These are phyloP conservation scores for Zygosaccharomyces kombuchaensis DNA, from an alignment of 805 yeast genomes.

Conservation along the genomic window DNA sequence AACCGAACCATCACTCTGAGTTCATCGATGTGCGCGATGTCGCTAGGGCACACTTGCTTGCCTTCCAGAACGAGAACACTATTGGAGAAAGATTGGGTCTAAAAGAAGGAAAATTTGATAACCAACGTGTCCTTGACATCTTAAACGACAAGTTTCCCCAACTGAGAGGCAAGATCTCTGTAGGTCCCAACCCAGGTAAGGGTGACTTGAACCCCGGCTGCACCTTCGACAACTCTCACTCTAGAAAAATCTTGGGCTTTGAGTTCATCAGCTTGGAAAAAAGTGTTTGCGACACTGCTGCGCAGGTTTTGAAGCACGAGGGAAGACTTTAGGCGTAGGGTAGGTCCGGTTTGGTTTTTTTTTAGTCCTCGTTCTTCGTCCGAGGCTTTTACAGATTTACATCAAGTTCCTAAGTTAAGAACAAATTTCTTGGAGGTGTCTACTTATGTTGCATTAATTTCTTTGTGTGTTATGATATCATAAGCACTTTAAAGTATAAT, in stretches of 20 bases:
- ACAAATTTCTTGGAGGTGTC: too few species aligned
- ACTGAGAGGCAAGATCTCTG: slow-evolving; percentile 42
- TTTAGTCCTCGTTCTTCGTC: too few species aligned
- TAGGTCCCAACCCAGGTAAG: slow-evolving; percentile 34
- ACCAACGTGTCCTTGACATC: slow-evolving; percentile 16
- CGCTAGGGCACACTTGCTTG: slow-evolving; percentile 47
- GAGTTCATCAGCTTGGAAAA: slow-evolving; percentile 18
- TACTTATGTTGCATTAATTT: too few species aligned
- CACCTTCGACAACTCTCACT: slow-evolving; percentile 15
- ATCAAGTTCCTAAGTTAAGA: too few species aligned
- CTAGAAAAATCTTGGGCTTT: slow-evolving; percentile 24
- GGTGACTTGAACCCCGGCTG: neutral
- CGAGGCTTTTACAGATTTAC: too few species aligned
- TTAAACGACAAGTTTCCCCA: slow-evolving; percentile 41
- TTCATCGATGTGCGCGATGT: slow-evolving; percentile 52
- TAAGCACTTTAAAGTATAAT: too few species aligned
- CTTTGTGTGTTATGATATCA: too few species aligned
- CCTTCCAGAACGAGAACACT: slow-evolving; percentile 37
- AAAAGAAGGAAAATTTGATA: slow-evolving; percentile 7
- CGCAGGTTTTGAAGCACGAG: slow-evolving; percentile 22
- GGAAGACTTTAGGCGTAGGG: slow-evolving; percentile 13
- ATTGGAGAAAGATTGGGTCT: slow-evolving; percentile 28
- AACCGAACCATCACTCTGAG: slow-evolving; percentile 37
- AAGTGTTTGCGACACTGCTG: slow-evolving; percentile 22
- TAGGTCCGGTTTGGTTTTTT: too few species aligned